A percentile compares a stretch with the other conserved stretches of the same genome.
These are phyloP conservation scores for Debaryomycetaceae sp. DNA, from an alignment of 1,139 yeast species.

Conservation along the genomic window DNA sequence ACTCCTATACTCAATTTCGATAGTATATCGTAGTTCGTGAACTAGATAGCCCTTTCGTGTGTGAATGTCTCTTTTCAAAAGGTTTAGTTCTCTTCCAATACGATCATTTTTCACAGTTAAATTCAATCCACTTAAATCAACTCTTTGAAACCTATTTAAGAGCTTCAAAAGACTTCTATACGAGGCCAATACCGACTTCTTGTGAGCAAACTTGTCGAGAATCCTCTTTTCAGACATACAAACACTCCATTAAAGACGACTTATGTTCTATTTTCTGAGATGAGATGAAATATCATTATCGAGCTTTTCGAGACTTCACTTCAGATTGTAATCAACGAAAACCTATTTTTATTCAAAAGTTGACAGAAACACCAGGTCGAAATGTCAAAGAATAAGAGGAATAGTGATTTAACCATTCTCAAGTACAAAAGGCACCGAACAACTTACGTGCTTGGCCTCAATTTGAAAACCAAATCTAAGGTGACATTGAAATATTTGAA, in stretches of 20 bases:
- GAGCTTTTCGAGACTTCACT: not conserved
- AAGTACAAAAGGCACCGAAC: conserved; percentile 42
- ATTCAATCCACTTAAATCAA: not conserved
- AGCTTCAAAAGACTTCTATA: conserved; percentile 19
- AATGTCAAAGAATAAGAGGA: conserved; percentile 13
- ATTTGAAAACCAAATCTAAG: conserved; percentile 16
- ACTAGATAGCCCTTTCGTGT: conserved; percentile 8
- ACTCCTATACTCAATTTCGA: conserved; percentile 15
- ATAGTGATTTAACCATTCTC: conserved; percentile 24
- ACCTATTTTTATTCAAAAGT: too few relatives aligned
- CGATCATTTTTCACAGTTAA: not conserved
- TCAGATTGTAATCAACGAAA: not conserved
- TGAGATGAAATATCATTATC: not conserved
- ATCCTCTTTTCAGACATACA: conserved; percentile 1
- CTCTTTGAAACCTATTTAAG: not conserved
- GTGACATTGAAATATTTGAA: conserved; percentile 28
- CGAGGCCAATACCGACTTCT: conserved; percentile 12
- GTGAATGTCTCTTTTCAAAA: not conserved
- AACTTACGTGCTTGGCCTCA: conserved; percentile 42
- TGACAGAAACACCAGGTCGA: conserved; percentile 3
- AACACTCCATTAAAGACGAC: not conserved
- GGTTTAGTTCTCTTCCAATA: not conserved
- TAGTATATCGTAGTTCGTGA: conserved; percentile 16
- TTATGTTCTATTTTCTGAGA: not conserved
- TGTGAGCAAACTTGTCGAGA: conserved; percentile 6